A percentile compares a stretch with the other conserved stretches of the same genome.
Conservation (phyloP, 257 asterid genomes). For the Jasminum sambac region DNA sequence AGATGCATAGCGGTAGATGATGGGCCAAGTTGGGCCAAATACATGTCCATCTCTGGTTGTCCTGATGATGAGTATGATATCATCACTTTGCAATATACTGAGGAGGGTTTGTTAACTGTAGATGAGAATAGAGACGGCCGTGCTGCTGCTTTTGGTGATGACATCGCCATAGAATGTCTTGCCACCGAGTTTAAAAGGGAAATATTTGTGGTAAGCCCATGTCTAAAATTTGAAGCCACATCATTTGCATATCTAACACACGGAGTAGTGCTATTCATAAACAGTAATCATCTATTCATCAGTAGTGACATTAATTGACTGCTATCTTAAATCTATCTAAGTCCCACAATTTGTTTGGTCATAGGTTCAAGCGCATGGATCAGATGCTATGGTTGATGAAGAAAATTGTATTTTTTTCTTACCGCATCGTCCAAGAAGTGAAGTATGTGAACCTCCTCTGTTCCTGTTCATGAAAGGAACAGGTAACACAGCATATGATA, state of each 20-base stretch:
- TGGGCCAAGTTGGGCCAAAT: slow-evolving; percentile 93
- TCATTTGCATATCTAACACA: background rate
- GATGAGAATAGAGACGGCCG: slow-evolving; percentile 86
- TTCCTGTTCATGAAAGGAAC: slow-evolving; percentile 99
- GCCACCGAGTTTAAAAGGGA: slow-evolving; percentile 93
- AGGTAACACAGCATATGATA: slow-evolving; percentile 39
- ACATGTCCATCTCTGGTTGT: slow-evolving; percentile 86
- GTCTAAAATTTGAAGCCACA: slow-evolving; percentile 3
- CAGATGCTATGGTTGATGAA: slow-evolving; percentile 97
- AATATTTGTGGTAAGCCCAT: slow-evolving; percentile 76
- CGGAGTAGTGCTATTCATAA: no score
- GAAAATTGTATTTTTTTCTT: slow-evolving; percentile 92
- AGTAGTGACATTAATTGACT: no score
- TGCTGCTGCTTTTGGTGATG: slow-evolving; percentile 97
- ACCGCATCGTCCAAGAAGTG: slow-evolving; percentile 88
- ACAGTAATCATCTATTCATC: no score
- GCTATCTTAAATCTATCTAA: no score
- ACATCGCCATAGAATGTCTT: slow-evolving; percentile 93
- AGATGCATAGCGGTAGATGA: slow-evolving; percentile 80
- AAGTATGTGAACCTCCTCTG: slow-evolving; percentile 77
- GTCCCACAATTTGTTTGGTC: slow-evolving; percentile 8
- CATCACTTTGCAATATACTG: slow-evolving; percentile 84
- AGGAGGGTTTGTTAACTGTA: slow-evolving; percentile 82
- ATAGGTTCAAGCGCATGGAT: slow-evolving; percentile 97
- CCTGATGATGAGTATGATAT: slow-evolving; percentile 86